These are phyloP conservation scores for Cyberlindnera mrakii DNA, from an alignment of 805 yeast species.

Conservation along the genomic window DNA sequence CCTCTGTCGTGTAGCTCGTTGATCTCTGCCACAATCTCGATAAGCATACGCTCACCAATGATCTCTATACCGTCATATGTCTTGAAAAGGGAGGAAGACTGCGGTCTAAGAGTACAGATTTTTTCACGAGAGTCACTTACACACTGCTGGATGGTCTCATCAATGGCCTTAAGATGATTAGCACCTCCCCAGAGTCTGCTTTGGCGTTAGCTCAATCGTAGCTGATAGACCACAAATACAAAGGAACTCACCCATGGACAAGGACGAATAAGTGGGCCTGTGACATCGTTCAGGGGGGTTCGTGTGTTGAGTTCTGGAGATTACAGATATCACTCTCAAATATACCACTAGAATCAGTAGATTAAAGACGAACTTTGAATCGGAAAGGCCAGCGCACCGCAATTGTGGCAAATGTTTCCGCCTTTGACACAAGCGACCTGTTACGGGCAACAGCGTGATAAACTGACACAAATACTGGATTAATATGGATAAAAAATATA, in stretches of 20 bases:
- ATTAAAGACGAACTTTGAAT: too few species aligned
- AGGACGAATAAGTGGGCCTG: conserved; percentile 57
- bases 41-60: conserved; percentile 62
- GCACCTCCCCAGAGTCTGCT: conserved; percentile 58
- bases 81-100: conserved; percentile 58
- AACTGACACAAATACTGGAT: too few species aligned
- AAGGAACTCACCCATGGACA: conserved; percentile 60
- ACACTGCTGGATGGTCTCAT: conserved; percentile 33
- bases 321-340: too few species aligned
- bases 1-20: conserved; percentile 26
- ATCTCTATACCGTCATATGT: conserved; percentile 83
- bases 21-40: conserved; percentile 50
- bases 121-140: conserved; percentile 36
- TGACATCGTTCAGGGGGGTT: conserved; percentile 2
- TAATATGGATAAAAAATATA: too few species aligned
- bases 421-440: too few species aligned
- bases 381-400: too few species aligned
- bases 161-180: conserved; percentile 45
- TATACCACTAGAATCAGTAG: too few species aligned
- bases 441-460: too few species aligned
- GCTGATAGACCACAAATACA: not conserved
- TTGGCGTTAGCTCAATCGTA: not conserved
- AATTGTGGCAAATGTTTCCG: too few species aligned
- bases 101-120: conserved; percentile 43
- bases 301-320: too few species aligned